Evolutionary conservation across 176 grass and related monocot species (phyloP).

Genomic region (Carex littledalei): DNA sequence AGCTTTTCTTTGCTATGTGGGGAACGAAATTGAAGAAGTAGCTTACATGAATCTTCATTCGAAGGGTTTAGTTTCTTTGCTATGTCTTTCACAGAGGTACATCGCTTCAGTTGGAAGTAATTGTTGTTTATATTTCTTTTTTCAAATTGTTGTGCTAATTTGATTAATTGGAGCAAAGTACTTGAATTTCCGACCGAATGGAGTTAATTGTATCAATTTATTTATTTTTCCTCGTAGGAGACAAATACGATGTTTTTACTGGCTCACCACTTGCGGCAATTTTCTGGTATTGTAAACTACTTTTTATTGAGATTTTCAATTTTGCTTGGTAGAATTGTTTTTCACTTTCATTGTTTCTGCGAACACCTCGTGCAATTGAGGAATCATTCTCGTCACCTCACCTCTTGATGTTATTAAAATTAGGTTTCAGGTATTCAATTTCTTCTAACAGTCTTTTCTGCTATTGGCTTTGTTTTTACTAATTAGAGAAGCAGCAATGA

Average conservation of each 20-base stretch:
- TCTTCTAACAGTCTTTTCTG: neutral
- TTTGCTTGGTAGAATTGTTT: neutral
- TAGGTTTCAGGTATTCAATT: slow-evolving; percentile 69
- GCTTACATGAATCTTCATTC: neutral
- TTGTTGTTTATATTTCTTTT: neutral
- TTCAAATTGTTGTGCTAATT: neutral
- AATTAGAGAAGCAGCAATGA: neutral
- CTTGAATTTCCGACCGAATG: neutral
- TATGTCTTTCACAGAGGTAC: slow-evolving; percentile 7
- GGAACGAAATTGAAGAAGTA: neutral
- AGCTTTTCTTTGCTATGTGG: too few relatives aligned
- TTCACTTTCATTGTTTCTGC: neutral
- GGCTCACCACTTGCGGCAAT: neutral
- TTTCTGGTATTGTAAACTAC: neutral
- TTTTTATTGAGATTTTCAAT: neutral
- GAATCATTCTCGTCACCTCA: neutral
- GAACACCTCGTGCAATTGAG: too few relatives aligned
- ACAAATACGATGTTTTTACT: slow-evolving; percentile 11
- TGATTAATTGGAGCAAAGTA: neutral
- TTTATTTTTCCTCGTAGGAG: neutral
- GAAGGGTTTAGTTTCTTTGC: neutral
- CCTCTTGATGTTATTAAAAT: slow-evolving; percentile 98
- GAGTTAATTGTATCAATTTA: neutral
- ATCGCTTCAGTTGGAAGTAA: neutral
- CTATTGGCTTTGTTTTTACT: neutral